Evolutionary conservation across 106 monocot species (phyloP), one percentile per base, ranked within the genome.

Genomic region (Acorus gramineus): DNA sequence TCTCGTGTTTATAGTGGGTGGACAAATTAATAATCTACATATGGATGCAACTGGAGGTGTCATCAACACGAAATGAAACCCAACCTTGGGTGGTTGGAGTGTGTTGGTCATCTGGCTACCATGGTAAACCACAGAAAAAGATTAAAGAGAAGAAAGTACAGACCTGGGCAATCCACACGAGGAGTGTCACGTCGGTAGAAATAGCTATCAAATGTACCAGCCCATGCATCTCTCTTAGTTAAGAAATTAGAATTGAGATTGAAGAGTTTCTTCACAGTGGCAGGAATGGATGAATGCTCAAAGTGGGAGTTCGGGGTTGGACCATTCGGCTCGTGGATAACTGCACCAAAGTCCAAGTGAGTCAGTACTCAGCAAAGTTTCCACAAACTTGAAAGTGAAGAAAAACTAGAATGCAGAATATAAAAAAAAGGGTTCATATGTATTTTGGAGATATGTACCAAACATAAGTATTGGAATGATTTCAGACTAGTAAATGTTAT

Each of bases 141-240:
- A 11, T 43, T 4, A 11, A 1, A 14, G 28, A 57, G 52, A 52
- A 46, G 50, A 4, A 47, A 11, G 59, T 49, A 58, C 47, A 53
- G 57, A 93, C 93, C 89, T 73, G 93, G 93, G 62, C 89, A 89
- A 69, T 94, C 84, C 65, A 86, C 86, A 49, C 93, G 80, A 42
- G 93, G 93, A 58, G 81, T 86, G 59, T 79, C 77, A n/a, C 93
- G 89, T 42, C 86, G 52, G 44, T 76, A 70, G 50, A 94, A 94
- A 62, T 77, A 73, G 67, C 65, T 68, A 48, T 94, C 89, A 61
- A 89, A 91, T 6, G 76, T 84, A 42, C 86, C 90, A 46, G 90
- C 90, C 86, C 90, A 91, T 48, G 86, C 89, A 76, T 94, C 93
- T 55, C 93, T 80, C 75, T 89, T 94, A 7, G 93, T 89, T 4